Percentiles rank a stretch among this genome's conserved stretches.
Evolutionary conservation across 2,329 filamentous ascomycete genomes (phyloP).

Genomic region (Coniochaeta sp.): DNA sequence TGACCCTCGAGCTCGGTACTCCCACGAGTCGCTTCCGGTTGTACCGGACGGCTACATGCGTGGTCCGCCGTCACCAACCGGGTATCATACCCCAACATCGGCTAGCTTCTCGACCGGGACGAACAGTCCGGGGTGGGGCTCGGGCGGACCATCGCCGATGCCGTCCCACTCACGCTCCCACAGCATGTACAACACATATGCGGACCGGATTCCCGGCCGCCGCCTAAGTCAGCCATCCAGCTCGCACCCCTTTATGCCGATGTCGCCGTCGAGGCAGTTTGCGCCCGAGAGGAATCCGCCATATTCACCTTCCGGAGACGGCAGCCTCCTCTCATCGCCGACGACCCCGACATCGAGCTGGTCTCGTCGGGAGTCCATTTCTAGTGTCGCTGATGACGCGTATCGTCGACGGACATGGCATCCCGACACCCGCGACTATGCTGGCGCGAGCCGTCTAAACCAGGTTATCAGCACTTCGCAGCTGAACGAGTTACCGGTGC

Average conservation of each 20-base stretch:
- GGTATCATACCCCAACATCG: constrained; percentile 77
- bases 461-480: constrained; percentile 65
- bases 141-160: constrained; percentile 63
- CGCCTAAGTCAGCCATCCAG: constrained; percentile 77
- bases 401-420: constrained; percentile 88
- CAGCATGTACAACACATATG: constrained; percentile 55
- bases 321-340: constrained; percentile 56
- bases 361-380: constrained; percentile 57
- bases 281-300: constrained; percentile 30
- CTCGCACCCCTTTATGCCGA: constrained; percentile 60
- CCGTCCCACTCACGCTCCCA: constrained; percentile 61
- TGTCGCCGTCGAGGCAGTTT: constrained; percentile 34
- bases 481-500: constrained; percentile 45
- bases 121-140: constrained; percentile 68
- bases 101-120: constrained; percentile 71
- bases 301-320: constrained; percentile 44
- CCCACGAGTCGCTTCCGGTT: constrained; percentile 61
- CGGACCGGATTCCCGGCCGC: constrained; percentile 59
- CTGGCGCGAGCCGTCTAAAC: constrained; percentile 56
- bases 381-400: constrained; percentile 60
- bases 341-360: constrained; percentile 52
- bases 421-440: constrained; percentile 62
- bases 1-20: constrained; percentile 59
- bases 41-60: constrained; percentile 60
- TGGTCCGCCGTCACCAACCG: constrained; percentile 60